phyloP scores from a whole-genome alignment of 1,139 yeast species.

The Pneumocystis carinii region DNA sequence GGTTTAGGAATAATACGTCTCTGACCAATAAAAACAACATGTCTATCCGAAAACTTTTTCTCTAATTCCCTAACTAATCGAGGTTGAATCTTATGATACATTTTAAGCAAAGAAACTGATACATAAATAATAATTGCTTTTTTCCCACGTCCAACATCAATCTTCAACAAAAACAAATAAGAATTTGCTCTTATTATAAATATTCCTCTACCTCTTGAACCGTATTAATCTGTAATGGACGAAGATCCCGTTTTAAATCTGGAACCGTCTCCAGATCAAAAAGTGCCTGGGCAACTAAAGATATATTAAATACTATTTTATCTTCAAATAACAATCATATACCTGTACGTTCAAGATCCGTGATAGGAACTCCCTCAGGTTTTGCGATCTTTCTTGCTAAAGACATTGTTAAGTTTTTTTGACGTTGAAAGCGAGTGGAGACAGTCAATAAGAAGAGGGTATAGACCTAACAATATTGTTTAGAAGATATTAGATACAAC shows the following conservation, averaged over 20 bases:
- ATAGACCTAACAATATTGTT: background rate
- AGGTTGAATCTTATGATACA: constrained; percentile 91
- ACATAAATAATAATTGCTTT: constrained; percentile 96
- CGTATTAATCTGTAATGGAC: constrained; percentile 97
- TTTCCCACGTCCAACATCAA: constrained; percentile 97
- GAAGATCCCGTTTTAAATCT: constrained; percentile 93
- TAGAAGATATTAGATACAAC: too few relatives aligned
- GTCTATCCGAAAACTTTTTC: constrained; percentile 99
- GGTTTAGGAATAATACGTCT: constrained; percentile 98
- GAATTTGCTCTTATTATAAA: too few relatives aligned
- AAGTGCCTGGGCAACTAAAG: constrained; percentile 89
- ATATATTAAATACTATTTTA: background rate
- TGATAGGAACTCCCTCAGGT: constrained; percentile 36
- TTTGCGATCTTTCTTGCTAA: constrained; percentile 84
- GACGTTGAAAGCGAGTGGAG: background rate
- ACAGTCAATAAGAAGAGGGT: background rate
- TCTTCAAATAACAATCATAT: background rate
- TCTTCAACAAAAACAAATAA: constrained; percentile 23
- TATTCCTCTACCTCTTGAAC: constrained; percentile 83
- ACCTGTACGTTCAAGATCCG: constrained; percentile 90
- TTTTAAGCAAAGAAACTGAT: constrained; percentile 86
- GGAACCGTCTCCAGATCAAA: constrained; percentile 91
- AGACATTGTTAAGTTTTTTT: constrained; percentile 50
- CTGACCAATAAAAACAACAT: constrained; percentile 98
- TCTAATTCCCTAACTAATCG: constrained; percentile 95